These are phyloP conservation scores for Linum usitatissimum DNA, from an alignment of 345 rosid genomes.

Conservation along the genomic window DNA sequence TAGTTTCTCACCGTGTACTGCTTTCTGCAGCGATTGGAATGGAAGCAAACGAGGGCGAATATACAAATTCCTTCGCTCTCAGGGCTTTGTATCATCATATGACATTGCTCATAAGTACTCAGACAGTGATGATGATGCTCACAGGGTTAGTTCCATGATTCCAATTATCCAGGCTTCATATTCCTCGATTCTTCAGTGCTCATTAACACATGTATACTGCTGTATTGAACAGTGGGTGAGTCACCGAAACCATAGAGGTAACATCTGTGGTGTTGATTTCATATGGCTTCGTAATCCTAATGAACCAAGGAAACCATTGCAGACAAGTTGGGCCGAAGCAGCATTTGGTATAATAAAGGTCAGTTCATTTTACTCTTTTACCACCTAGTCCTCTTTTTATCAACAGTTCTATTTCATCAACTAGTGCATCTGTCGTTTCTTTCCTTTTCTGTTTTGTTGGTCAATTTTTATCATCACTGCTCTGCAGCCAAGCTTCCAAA, in stretches of 20 bases:
- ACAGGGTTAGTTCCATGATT: conserved; percentile 10
- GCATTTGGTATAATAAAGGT: conserved; percentile 98
- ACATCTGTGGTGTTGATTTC: conserved; percentile 5
- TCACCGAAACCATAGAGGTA: conserved; percentile 1
- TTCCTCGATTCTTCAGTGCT: background rate
- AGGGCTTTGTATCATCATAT: conserved; percentile 23
- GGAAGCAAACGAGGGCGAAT: conserved; percentile 27
- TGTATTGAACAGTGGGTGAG: background rate
- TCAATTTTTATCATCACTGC: background rate
- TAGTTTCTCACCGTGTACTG: background rate
- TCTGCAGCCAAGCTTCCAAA: background rate
- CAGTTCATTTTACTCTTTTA: conserved; percentile 7
- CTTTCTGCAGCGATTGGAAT: conserved; percentile 21
- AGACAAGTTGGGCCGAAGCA: conserved; percentile 89
- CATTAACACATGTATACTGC: background rate
- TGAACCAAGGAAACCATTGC: conserved; percentile 49
- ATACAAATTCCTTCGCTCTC: conserved; percentile 24
- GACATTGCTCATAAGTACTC: conserved; percentile 24
- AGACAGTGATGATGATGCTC: conserved; percentile 19
- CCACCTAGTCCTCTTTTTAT: background rate
- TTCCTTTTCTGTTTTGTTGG: background rate
- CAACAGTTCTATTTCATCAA: background rate
- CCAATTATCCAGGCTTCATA: background rate
- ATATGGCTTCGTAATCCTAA: conserved; percentile 45
- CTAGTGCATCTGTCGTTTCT: background rate